Evolutionary conservation across 225 moss, liverwort and hornwort species (phyloP), one percentile per base, ranked within the genome.

Genomic region (Takakia lepidozioides): DNA sequence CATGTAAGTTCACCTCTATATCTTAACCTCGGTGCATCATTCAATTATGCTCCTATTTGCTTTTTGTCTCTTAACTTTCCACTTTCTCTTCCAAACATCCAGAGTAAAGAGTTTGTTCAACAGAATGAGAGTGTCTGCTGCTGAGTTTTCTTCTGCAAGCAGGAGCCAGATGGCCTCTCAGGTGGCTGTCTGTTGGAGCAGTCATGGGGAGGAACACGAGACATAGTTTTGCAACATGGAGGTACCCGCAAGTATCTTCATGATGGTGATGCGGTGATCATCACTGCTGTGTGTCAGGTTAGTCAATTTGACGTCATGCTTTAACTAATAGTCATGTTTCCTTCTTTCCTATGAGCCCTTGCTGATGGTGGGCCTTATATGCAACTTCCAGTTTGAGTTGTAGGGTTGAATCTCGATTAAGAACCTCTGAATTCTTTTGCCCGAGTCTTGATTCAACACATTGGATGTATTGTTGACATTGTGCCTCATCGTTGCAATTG

Each of bases 181-280:
- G n/a, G n/a, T 59, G 90, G 90, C 10, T 87, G 71, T 2, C 66
- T 95, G 90, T 62, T 95, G 44, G 90, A 95, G 61, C 62, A 74
- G 56, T 87, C 93, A 30, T 63, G 82, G 64, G 84, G 67, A 51
- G 93, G 93, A 18, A 65, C 62, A 0, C 82, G 64, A 61, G 82
- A 74, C 35, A 76, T 90, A 26, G 35, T 59, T 49, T 66, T 95
- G 10, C 74, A 75, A 30, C 55, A 80, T 34, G 93, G 90, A 50
- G 72, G 64, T 16, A 60, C 61, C 29, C 78, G 90, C 39, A 87
- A 78, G 46, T 90, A 84, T 52, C 58, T 95, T 24, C 56, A 95
- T 58, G 86, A 90, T 26, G 84, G 86, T 5, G 93, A 95, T 10
- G 71, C 84, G 73, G 90, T 95, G 17, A 70, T 78, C 8, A 80